Base-by-base conservation (phyloP, 306 rosid species). In the Cucurbita ficifolia region DNA sequence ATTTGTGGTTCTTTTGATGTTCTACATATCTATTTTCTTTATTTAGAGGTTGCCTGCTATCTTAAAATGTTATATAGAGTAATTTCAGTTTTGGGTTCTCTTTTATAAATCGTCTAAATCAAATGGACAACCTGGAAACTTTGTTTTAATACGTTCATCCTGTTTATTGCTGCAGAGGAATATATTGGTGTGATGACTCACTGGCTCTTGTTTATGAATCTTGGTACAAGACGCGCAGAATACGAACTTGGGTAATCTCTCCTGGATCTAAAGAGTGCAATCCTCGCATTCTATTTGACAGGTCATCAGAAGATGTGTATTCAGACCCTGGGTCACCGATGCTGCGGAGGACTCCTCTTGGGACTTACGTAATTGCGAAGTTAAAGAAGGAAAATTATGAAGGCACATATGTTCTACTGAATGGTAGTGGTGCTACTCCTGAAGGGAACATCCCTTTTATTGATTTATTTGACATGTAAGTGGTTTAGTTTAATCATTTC, bases 251-350 rank as follows among this genome's bases (percentile, higher is more conserved):
- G 97, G 86, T 89, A 18, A 80, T 91, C 70, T 83, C 96, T 84
- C 97, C 99, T 79, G 96, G 89, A 72, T 84, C 84, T 64, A 81
- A 82, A 63, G 96, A 88, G 51, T 75, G 73, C 62, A 80, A 85
- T 76, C 89, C 99, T 22, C 87, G 86, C 61, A 82, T 94, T 80
- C 85, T 94, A 42, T 91, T 94, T 78, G 99, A 94, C 79, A 89
- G 99, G 76, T 94, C 99, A 63, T 94, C 92, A 29, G 99, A 94
- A 89, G 99, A 94, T 81, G 96, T 94, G 18, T 94, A 94, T 74
- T 89, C 97, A 58, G 99, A 94, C 83, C 99, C 99, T 76, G 99
- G 99, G 65, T 91, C 97, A 72, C 95, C 99, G 54, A 91, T 94
- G 97, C 51, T 76, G 76, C 88, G 96, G 84, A 89, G 99, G 83